Base-by-base conservation (phyloP, 2,329 filamentous ascomycete species). In the Xylariaceae sp. region DNA sequence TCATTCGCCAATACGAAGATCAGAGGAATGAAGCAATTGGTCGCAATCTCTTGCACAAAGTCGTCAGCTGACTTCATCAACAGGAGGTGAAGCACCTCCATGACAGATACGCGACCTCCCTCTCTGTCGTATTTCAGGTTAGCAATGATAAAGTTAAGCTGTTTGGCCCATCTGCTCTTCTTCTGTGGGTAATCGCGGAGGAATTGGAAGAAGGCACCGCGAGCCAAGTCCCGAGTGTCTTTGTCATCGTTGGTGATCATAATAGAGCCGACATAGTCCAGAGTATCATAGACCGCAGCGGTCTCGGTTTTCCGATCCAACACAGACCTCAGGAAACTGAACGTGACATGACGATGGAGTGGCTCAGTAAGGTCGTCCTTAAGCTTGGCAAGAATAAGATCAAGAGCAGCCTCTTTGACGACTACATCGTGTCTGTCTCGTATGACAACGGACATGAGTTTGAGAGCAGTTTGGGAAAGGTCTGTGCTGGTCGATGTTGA, bases 231-330 rank as follows among this genome's bases (percentile, higher is more conserved):
- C 33, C 92, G 77, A 3, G 90, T 90, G 44, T 83, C 80, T 47
- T 83, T 83, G 47, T 93, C 89, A 42, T 94, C 86, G 53, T 96
- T 96, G 28, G 84, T 94, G 36, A 98, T 83, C 89, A 96, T 96
- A 56, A 95, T 83, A 3, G 76, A 80, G 29, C 87, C 86, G 19
- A 94, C 81, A 49, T 88, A 80, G 55, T 98, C 92, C 43, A 95
- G 74, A 7, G 83, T 81, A 52, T 96, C 90, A 54, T 98, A 98
- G 19, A 98, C 80, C 26, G 83, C 74, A 0, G 89, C 81, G 6
- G 93, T 88, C 50, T 94, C 75, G 27, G 96, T 70, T 54, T 83
- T 90, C 13, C 89, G 77, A 33, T 85, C 82, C 53, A 98, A 75
- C 17, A 96, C 79, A 1, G 87, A 83, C 26, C 89, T 82, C 38